Evolutionary conservation across 2,329 filamentous ascomycete genomes (phyloP), one percentile per base, ranked within the genome.

Genomic region (Botrytis paeoniae): DNA sequence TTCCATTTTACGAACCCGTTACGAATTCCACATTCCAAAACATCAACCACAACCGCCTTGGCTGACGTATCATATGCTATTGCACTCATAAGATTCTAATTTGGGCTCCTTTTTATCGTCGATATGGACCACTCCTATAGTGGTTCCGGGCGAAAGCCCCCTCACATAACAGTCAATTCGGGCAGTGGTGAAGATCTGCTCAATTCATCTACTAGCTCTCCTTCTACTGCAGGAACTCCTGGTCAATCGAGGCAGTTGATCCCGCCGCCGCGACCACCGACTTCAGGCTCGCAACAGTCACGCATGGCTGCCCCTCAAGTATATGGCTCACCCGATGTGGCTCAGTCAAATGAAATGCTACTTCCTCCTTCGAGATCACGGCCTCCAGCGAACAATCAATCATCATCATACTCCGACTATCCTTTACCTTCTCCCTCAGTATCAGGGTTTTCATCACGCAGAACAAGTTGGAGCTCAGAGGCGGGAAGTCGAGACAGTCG

Each of bases 381-480:
- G 60, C 83, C 71, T 16, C 2, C 57, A 8, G 63, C 54, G 83
- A 63, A 82, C 84, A 62, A 83, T 85, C 45, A 87, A 85, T 75
- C 82, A 86, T 74, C 88, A 89, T 77, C 64, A 83, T 87, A 51
- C 84, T 86, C 43, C 84, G 71, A 73, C 25, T 73, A 73, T 35
- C 64, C 71, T 63, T 45, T 70, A 39, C 81, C 83, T n/a, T 83
- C 84, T 43, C 81, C 82, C 6, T 87, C 86, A 61, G 83, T 80
- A 68, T 84, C 79, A 10, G 75, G 73, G 5, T 77, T 85, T 79
- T 89, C 88, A 20, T 91, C 89, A 63, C 84, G 89, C 76, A 83
- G 89, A 73, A 89, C 89, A 45, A 92, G 90, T 81, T 91, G 89
- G 86, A 89, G 87, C 77, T 91, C 89, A 29, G 88, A 90, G 74